Base-by-base conservation (phyloP, 192 early-diverging fungal species). In the Radiomyces spectabilis region DNA sequence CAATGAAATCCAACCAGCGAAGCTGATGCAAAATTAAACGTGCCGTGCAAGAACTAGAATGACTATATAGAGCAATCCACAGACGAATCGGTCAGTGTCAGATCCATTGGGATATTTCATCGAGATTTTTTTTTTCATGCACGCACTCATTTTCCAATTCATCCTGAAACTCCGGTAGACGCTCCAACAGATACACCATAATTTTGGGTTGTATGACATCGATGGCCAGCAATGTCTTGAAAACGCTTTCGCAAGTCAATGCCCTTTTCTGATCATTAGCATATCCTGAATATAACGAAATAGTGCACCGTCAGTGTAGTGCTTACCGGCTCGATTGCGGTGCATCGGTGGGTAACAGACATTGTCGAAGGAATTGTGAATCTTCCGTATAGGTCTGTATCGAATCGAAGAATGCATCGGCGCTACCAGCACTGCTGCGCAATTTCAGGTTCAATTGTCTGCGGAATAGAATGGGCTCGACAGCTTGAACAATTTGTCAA, bases 1-100 rank as follows among this genome's bases (percentile, higher is more conserved):
- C 72, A 22, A 88, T 73, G 40, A 88, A 79, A 63, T 87, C 84
- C 30, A 91, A 64, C 85, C 85, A 88, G 52, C 82, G 73, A 43
- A 91, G 47, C 56, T 91, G 88, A 15, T 86, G 82, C 21, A 91
- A 46, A 22, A 89, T 76, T 35, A 83, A 60, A 15, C 79, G 73
- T 16, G 79, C 75, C 5, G 72, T 65, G 8, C 61, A 70, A 4
- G 77, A 73, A 25, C 71, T 74, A 8, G 60, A 63, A 34, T 73
- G 73, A 8, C 75, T 82, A 52, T 21, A 7, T 47, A 53, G n/a
- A n/a, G n/a, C n/a, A n/a, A n/a, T n/a, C n/a, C n/a, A n/a, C n/a
- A n/a, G n/a, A n/a, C n/a, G n/a, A n/a, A n/a, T n/a, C n/a, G n/a
- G n/a, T n/a, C n/a, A n/a, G n/a, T n/a, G n/a, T n/a, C n/a, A n/a